phyloP scores from a whole-genome alignment of 2,329 filamentous ascomycete species.

The Neospermospora avenae region DNA sequence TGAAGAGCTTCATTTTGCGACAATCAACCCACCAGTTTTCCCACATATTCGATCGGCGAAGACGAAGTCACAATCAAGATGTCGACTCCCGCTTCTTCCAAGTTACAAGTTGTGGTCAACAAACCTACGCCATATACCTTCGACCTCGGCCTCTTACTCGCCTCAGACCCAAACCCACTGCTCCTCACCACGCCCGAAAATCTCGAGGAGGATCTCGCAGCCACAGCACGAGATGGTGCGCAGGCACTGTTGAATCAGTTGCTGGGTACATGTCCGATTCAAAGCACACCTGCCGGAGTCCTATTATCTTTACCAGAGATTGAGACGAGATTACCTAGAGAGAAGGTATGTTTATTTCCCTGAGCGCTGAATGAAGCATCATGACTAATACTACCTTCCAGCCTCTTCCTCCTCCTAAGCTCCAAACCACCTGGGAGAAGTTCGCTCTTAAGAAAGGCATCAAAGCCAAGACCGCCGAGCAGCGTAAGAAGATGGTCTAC shows the following conservation, averaged over 20 bases:
- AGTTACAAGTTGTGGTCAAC: slow-evolving; percentile 61
- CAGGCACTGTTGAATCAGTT: slow-evolving; percentile 94
- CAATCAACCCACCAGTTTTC: background rate
- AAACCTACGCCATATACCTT: slow-evolving; percentile 91
- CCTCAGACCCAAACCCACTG: slow-evolving; percentile 83
- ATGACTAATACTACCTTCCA: slow-evolving; percentile 12
- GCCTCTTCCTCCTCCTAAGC: slow-evolving; percentile 76
- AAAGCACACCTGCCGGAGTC: slow-evolving; percentile 65
- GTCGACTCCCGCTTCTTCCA: slow-evolving; percentile 24
- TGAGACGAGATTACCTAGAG: slow-evolving; percentile 73
- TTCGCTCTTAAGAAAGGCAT: slow-evolving; percentile 98
- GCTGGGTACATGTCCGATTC: slow-evolving; percentile 80
- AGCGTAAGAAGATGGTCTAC: slow-evolving; percentile 73
- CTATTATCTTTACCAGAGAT: slow-evolving; percentile 73
- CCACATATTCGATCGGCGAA: background rate
- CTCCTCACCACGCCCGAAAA: slow-evolving; percentile 46
- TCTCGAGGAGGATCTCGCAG: slow-evolving; percentile 66
- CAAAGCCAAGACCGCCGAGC: slow-evolving; percentile 78
- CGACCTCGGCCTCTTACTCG: slow-evolving; percentile 83
- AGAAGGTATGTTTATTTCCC: slow-evolving; percentile 56
- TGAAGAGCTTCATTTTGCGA: background rate
- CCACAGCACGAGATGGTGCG: slow-evolving; percentile 80
- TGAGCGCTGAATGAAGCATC: background rate
- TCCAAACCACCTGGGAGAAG: slow-evolving; percentile 89
- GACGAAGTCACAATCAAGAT: slow-evolving; percentile 5